Conservation (phyloP, 2,329 filamentous ascomycete genomes). For the Aspergillus sp. region DNA sequence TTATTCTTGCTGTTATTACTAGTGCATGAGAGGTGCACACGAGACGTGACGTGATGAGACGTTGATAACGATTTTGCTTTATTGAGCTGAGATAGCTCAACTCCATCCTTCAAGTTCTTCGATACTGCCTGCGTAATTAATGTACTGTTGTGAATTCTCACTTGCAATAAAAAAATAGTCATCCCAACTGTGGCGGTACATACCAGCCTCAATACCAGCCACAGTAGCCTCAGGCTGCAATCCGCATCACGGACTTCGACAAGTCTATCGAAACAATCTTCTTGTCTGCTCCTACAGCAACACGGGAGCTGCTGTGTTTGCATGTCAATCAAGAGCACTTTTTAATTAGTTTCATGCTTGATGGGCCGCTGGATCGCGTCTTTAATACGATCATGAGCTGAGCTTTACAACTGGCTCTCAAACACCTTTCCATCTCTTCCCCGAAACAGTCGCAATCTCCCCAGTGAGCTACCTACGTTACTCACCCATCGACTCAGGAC, state of each 20-base stretch:
- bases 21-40: constrained; percentile 8
- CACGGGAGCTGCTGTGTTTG: constrained; percentile 5
- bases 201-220: constrained; percentile 14
- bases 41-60: constrained; percentile 2
- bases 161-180: no score
- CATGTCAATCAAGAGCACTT: constrained; percentile 3
- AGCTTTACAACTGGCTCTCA: constrained; percentile 8
- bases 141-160: no score
- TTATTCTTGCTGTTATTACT: constrained; percentile 1
- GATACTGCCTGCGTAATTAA: no score
- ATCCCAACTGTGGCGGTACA: constrained; percentile 19
- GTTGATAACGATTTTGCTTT: not conserved
- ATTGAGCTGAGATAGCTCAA: not conserved
- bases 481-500: constrained; percentile 1
- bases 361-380: constrained; percentile 2
- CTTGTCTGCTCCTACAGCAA: constrained; percentile 6
- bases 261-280: constrained; percentile 4
- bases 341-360: constrained; percentile 6
- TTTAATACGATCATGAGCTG: constrained; percentile 24
- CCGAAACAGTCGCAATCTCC: constrained; percentile 11
- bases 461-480: constrained; percentile 2
- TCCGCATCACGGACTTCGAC: not conserved
- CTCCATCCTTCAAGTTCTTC: not conserved
- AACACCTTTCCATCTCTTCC: constrained; percentile 6
- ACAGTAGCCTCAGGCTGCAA: constrained; percentile 8